Evolutionary conservation across 768 basidiomycete species (phyloP), one percentile per base, ranked within the genome.

Genomic region (Tulasnella sp.): DNA sequence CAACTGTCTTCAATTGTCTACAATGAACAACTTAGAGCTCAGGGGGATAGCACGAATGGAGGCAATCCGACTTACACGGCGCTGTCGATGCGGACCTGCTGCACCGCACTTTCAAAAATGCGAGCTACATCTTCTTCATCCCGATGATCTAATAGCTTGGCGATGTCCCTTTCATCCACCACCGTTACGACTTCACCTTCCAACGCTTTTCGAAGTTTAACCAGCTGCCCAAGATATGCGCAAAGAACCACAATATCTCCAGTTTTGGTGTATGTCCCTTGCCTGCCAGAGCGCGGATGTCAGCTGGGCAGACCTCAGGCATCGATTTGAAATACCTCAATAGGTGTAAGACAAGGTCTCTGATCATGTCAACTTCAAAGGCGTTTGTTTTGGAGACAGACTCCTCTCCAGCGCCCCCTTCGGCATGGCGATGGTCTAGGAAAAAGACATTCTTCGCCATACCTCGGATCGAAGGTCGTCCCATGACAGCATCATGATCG

Each of bases 81-180:
- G 81, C 85, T 88, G 1, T 89, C 85, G 0, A 93, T 88, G 71
- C 87, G 84, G 31, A 92, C 86, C 39, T 87, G 88, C 77, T 91
- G 87, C 19, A 80, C 18, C 14, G 80, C 36, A 27, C 83, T 48
- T 31, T 82, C 82, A 16, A 68, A 68, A 79, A 18, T 80, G 82
- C 7, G 87, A 88, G 0, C 87, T 87, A 14, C 74, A 6, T 62
- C 79, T 34, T 74, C 74, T 21, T 72, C 81, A 10, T 81, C 75
- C 72, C 89, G 89, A 0, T 89, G 89, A 2, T 89, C 88, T 0
- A 86, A 89, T 1, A 94, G 87, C 24, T 88, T 87, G 2, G 87
- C 88, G 82, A 90, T 87, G 82, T 94, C 93, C 21, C 90, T 87
- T 74, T 93, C 92, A 77, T 94, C 92, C 40, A 94, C 88, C n/a